Evolutionary conservation across 1,284 basidiomycete genomes (phyloP).

Genomic region (Sparassis latifolia): DNA sequence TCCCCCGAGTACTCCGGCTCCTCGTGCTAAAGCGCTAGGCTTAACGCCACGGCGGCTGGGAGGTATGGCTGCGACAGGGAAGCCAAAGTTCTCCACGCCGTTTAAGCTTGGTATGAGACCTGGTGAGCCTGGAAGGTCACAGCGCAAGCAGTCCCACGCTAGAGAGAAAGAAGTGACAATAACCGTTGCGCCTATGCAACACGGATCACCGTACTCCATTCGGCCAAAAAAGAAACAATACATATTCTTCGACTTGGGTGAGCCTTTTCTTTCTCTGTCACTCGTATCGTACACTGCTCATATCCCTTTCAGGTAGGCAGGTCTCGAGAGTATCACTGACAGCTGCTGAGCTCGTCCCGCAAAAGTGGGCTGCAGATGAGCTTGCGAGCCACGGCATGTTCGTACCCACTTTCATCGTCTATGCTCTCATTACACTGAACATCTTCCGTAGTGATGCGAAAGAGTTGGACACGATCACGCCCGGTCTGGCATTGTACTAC

Average conservation of each 20-base stretch:
- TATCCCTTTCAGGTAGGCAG: too few species aligned
- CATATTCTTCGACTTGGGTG: conserved; percentile 42
- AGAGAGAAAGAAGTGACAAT: conserved; percentile 6
- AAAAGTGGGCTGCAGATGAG: conserved; percentile 42
- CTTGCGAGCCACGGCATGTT: conserved; percentile 60
- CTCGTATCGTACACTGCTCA: background rate
- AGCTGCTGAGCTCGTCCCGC: conserved; percentile 51
- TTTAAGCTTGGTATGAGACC: conserved; percentile 59
- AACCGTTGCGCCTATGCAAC: background rate
- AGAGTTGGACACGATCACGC: conserved; percentile 56
- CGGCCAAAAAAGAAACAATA: background rate
- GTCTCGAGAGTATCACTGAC: conserved; percentile 38
- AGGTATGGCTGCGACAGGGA: conserved; percentile 9
- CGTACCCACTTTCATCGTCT: conserved; percentile 20
- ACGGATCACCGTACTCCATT: too few species aligned
- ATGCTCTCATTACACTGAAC: background rate
- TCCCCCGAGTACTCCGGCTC: background rate
- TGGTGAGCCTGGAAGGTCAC: conserved; percentile 41
- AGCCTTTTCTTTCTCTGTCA: conserved; percentile 18
- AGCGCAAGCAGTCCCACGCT: conserved; percentile 21
- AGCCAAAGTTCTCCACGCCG: conserved; percentile 55
- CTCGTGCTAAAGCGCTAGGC: conserved; percentile 29
- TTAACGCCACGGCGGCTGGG: conserved; percentile 26
- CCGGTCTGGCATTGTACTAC: conserved; percentile 56
- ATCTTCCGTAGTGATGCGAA: conserved; percentile 36